Evolutionary conservation across 129 eudicot species (phyloP).

Genomic region (Glebionis coronaria): DNA sequence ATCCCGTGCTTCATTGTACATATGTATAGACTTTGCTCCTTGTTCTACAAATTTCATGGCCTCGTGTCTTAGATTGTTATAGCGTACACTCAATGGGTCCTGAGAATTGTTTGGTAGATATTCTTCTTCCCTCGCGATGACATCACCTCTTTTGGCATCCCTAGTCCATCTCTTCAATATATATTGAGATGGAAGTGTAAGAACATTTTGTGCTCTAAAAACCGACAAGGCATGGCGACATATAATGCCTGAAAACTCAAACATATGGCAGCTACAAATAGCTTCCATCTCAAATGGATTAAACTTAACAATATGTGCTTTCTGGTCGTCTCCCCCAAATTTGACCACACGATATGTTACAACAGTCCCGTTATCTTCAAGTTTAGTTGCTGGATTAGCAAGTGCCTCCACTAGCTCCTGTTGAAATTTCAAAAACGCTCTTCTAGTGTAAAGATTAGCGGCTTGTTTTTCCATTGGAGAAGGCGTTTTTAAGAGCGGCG

Average conservation of each 20-base stretch:
- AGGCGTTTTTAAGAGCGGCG: slow-evolving; percentile 62
- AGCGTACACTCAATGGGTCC: slow-evolving; percentile 46
- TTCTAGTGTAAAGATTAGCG: slow-evolving; percentile 57
- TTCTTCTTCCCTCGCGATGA: slow-evolving; percentile 12
- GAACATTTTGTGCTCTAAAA: slow-evolving; percentile 70
- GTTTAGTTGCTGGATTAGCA: slow-evolving; percentile 62
- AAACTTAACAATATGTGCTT: slow-evolving; percentile 51
- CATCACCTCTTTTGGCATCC: slow-evolving; percentile 52
- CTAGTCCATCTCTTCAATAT: slow-evolving; percentile 74
- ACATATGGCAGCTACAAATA: slow-evolving; percentile 63
- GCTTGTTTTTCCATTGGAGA: slow-evolving; percentile 97
- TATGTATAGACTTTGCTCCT: slow-evolving; percentile 69
- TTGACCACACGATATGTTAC: slow-evolving; percentile 58
- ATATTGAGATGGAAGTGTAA: slow-evolving; percentile 63
- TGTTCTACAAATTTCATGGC: slow-evolving; percentile 78
- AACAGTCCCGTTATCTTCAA: slow-evolving; percentile 48
- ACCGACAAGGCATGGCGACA: slow-evolving; percentile 73
- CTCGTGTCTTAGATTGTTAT: slow-evolving; percentile 58
- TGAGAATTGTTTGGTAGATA: slow-evolving; percentile 30
- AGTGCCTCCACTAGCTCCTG: slow-evolving; percentile 76
- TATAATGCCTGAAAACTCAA: slow-evolving; percentile 65
- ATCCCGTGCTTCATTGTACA: slow-evolving; percentile 60
- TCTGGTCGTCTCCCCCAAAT: slow-evolving; percentile 71
- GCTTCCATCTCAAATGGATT: slow-evolving; percentile 52
- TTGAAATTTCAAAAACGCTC: slow-evolving; percentile 59